Base-by-base conservation (phyloP, 805 yeast species). In the Cyberlindnera suaveolens region DNA sequence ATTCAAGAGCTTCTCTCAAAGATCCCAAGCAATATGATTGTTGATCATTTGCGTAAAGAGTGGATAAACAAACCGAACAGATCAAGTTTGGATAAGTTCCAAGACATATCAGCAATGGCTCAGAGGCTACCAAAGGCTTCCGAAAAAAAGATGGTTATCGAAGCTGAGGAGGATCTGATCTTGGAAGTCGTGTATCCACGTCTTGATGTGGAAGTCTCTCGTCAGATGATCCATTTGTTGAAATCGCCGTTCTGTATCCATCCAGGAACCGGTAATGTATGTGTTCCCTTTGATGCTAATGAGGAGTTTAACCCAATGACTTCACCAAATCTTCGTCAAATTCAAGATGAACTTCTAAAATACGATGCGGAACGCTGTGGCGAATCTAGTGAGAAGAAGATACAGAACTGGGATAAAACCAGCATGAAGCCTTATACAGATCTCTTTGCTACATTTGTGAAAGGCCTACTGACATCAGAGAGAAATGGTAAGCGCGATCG, bases 211-310 rank as follows among this genome's bases (percentile, higher is more conserved):
- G 95, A 90, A 63, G 99, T 93, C 31, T 85, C 98, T 7, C 76
- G 82, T 52, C 93, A 85, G 61, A 72, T 90, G 57, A 87, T 82
- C 65, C 99, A 93, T 69, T 80, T 93, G 65, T 74, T 93, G 54
- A 93, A 93, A 61, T 85, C 97, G 1, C 99, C 99, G 15, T 93
- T 93, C 62, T 91, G 98, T 68, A 81, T 93, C 35, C 99, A 93
- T 62, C 99, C 99, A 2, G 82, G 88, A 3, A 93, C 99, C 0
- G 96, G 96, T 7, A 84, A 86, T 55, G 85, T 93, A 3, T 93
- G 98, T 76, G 96, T 93, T 7, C 96, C 98, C 0, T 83, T 74
- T 37, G 66, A 62, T 41, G 48, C 63, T 0, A 58, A 49, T 4
- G 58, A 65, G 33, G 78, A 78, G 4, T 93, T 91, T 57, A 79